These are phyloP conservation scores for Guyanaporus albipodus DNA, from an alignment of 768 basidiomycete species.

Conservation along the genomic window DNA sequence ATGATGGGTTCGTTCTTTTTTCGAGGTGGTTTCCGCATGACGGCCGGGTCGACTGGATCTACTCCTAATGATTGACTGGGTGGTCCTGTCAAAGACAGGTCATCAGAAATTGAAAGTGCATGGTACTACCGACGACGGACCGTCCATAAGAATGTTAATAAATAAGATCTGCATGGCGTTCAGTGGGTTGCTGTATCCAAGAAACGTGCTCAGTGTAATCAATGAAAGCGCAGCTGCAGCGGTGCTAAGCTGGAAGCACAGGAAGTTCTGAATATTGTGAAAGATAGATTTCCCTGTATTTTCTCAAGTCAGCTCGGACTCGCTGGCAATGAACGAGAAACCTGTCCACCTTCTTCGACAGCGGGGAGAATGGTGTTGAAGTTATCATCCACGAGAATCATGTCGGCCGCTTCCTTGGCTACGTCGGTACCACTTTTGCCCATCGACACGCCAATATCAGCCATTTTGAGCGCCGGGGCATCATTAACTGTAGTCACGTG, in stretches of 20 bases:
- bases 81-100: slow-evolving; percentile 52
- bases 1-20: slow-evolving; percentile 90
- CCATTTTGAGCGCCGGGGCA: slow-evolving; percentile 95
- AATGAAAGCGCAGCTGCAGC: slow-evolving; percentile 95
- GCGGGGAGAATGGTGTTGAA: slow-evolving; percentile 93
- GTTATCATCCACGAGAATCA: slow-evolving; percentile 96
- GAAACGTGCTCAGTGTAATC: slow-evolving; percentile 90
- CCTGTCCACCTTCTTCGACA: slow-evolving; percentile 75
- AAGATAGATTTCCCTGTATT: slow-evolving; percentile 88
- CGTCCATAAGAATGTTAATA: slow-evolving; percentile 99
- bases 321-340: background rate
- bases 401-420: slow-evolving; percentile 96
- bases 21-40: slow-evolving; percentile 92
- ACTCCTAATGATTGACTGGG: slow-evolving; percentile 95
- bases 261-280: slow-evolving; percentile 98
- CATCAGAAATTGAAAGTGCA: background rate
- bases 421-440: slow-evolving; percentile 98
- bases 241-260: slow-evolving; percentile 95
- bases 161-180: slow-evolving; percentile 99
- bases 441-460: slow-evolving; percentile 97
- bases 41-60: slow-evolving; percentile 89
- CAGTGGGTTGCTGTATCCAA: slow-evolving; percentile 86
- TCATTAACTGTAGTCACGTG: slow-evolving; percentile 66
- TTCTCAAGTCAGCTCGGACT: background rate
- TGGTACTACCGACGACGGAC: slow-evolving; percentile 36